Percentiles rank a stretch among this genome's conserved stretches.
Evolutionary conservation across 116 monocot species (phyloP).

Genomic region (Cymodocea nodosa): DNA sequence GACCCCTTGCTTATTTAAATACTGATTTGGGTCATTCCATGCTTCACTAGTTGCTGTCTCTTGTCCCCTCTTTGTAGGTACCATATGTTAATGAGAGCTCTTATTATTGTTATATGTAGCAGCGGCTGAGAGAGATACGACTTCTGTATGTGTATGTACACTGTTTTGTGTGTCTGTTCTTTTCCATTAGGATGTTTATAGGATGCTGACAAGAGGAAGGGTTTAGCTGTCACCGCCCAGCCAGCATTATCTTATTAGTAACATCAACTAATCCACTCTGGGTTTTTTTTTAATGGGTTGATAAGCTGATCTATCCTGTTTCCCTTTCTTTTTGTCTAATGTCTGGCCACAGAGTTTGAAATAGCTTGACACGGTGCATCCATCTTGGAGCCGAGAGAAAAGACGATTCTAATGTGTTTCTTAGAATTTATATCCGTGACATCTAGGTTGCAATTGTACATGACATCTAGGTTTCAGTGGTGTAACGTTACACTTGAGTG

Average conservation of each 20-base stretch:
- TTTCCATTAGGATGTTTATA: not conserved
- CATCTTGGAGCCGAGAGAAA: too few species aligned
- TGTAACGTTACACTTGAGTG: too few species aligned
- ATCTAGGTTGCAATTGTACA: not conserved
- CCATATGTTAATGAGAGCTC: not conserved
- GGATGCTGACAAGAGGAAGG: not conserved
- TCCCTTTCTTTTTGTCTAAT: not conserved
- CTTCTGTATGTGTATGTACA: not conserved
- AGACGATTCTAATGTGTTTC: too few species aligned
- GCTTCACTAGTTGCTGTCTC: not conserved
- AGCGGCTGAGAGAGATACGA: not conserved
- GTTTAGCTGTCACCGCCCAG: not conserved
- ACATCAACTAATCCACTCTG: not conserved
- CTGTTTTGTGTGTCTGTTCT: not conserved
- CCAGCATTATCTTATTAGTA: not conserved
- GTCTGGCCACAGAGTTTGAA: not conserved
- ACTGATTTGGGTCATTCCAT: constrained; percentile 9
- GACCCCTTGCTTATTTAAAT: constrained; percentile 4
- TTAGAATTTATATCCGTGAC: not conserved
- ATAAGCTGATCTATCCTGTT: too few species aligned
- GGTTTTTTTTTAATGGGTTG: too few species aligned
- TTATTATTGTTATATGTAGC: not conserved
- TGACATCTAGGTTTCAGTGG: not conserved
- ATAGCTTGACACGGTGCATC: too few species aligned
- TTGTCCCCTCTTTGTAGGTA: not conserved